Evolutionary conservation across 768 basidiomycete species (phyloP).

Genomic region (Trametes elegans): DNA sequence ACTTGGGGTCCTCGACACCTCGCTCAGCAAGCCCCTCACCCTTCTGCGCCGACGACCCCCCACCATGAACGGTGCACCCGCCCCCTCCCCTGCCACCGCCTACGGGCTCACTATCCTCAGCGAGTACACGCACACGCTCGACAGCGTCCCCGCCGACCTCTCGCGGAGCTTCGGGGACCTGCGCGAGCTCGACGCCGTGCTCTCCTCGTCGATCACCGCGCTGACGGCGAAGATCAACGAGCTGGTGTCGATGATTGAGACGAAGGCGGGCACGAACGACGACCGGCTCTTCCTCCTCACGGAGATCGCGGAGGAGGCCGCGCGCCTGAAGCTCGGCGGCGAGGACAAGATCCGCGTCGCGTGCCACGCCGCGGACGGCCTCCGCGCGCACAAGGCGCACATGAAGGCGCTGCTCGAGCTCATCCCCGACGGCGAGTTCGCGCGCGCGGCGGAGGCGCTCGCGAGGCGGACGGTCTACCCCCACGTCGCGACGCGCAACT

Average conservation of each 20-base stretch:
- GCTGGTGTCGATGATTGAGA: constrained; percentile 77
- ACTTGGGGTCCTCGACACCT: not conserved
- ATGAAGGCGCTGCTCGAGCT: constrained; percentile 60
- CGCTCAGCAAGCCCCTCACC: not conserved
- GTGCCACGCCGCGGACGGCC: constrained; percentile 85
- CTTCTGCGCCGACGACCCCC: constrained; percentile 10
- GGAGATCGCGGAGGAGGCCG: constrained; percentile 93
- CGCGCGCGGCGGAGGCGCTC: constrained; percentile 38
- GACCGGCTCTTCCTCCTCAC: constrained; percentile 83
- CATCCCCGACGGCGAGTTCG: constrained; percentile 59
- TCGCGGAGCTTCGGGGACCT: constrained; percentile 94
- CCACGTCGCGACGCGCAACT: constrained; percentile 68
- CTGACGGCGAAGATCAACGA: constrained; percentile 78
- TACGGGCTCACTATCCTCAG: constrained; percentile 69
- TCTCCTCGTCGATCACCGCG: constrained; percentile 80
- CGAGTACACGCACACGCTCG: constrained; percentile 90
- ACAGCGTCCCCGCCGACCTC: constrained; percentile 90
- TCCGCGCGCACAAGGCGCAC: constrained; percentile 63
- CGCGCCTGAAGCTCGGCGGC: constrained; percentile 86
- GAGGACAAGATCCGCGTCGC: constrained; percentile 99
- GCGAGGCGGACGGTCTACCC: constrained; percentile 70
- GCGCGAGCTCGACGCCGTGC: constrained; percentile 96
- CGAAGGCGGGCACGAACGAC: constrained; percentile 53
- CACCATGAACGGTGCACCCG: constrained; percentile 5
- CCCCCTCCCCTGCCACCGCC: constrained; percentile 35